Evolutionary conservation across 202 grass and related monocot species (phyloP).

Genomic region (Schoenoplectus tabernaemontani): DNA sequence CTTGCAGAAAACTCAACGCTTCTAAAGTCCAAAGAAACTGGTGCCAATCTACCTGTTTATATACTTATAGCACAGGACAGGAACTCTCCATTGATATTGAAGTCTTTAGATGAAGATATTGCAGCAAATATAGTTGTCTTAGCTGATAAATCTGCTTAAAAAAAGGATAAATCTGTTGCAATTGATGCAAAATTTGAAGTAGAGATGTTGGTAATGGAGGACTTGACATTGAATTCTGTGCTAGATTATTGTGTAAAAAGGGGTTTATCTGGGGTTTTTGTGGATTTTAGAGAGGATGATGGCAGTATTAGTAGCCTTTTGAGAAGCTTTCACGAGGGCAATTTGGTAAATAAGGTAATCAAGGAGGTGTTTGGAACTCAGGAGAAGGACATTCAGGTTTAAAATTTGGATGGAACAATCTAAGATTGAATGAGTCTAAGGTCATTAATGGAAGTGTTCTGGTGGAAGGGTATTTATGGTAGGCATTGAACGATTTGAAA

Average conservation of each 20-base stretch:
- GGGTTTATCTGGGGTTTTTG: slow-evolving; percentile 41
- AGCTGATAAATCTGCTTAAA: too few species aligned
- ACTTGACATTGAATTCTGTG: slow-evolving; percentile 45
- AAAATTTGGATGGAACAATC: slow-evolving; percentile 36
- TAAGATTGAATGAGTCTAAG: slow-evolving; percentile 37
- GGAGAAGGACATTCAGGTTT: slow-evolving; percentile 29
- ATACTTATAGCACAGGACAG: slow-evolving; percentile 53
- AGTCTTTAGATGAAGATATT: slow-evolving; percentile 32
- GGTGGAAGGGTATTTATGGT: slow-evolving; percentile 53
- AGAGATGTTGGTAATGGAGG: slow-evolving; percentile 35
- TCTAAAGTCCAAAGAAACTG: slow-evolving; percentile 44
- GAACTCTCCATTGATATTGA: slow-evolving; percentile 33
- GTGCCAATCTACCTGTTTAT: slow-evolving; percentile 55
- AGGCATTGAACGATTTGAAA: not conserved
- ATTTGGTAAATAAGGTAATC: slow-evolving; percentile 71
- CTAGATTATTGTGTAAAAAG: slow-evolving; percentile 33
- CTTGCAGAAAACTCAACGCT: slow-evolving; percentile 36
- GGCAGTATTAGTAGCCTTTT: slow-evolving; percentile 37
- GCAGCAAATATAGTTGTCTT: slow-evolving; percentile 39
- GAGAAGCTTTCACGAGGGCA: slow-evolving; percentile 38
- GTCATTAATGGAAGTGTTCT: slow-evolving; percentile 37
- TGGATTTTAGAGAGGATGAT: slow-evolving; percentile 23
- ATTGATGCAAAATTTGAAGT: slow-evolving; percentile 38
- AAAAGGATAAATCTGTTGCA: slow-evolving; percentile 34
- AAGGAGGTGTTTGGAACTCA: slow-evolving; percentile 49